These are phyloP conservation scores for Paracoccidioides lutzii DNA, from an alignment of 2,329 filamentous ascomycete genomes.

Conservation along the genomic window DNA sequence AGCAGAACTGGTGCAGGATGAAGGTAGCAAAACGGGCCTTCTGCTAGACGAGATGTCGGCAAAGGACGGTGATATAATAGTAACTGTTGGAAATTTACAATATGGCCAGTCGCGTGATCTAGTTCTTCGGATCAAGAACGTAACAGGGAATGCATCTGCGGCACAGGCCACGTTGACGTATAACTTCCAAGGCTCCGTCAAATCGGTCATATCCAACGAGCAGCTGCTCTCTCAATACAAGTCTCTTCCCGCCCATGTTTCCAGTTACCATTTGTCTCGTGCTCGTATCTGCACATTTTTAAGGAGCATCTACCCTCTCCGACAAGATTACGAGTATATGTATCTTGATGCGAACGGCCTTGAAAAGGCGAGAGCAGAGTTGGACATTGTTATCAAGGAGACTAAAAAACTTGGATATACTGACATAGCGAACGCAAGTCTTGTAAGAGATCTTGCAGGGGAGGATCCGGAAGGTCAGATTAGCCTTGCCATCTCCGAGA, in stretches of 20 bases:
- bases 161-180: slow-evolving; percentile 18
- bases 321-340: slow-evolving; percentile 27
- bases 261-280: slow-evolving; percentile 42
- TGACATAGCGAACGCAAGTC: slow-evolving; percentile 29
- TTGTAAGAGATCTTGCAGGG: slow-evolving; percentile 39
- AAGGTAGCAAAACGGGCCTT: slow-evolving; percentile 17
- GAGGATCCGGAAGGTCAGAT: slow-evolving; percentile 38
- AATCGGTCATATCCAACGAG: slow-evolving; percentile 3
- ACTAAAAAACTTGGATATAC: slow-evolving; percentile 25
- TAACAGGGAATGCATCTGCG: slow-evolving; percentile 8
- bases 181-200: slow-evolving; percentile 6
- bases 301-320: slow-evolving; percentile 32
- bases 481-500: slow-evolving; percentile 33
- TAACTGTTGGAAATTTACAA: slow-evolving; percentile 38
- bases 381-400: slow-evolving; percentile 21
- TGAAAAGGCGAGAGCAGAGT: slow-evolving; percentile 9
- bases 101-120: slow-evolving; percentile 50
- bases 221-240: not conserved
- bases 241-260: slow-evolving; percentile 3
- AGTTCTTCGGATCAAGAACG: slow-evolving; percentile 29
- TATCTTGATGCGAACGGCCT: slow-evolving; percentile 2
- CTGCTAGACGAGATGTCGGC: slow-evolving; percentile 27
- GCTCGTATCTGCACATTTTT: slow-evolving; percentile 40
- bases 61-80: slow-evolving; percentile 11
- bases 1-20: slow-evolving; percentile 16